Evolutionary conservation across 2,329 filamentous ascomycete genomes (phyloP), one percentile per base, ranked within the genome.

Genomic region (Pestalotiopsis fici): DNA sequence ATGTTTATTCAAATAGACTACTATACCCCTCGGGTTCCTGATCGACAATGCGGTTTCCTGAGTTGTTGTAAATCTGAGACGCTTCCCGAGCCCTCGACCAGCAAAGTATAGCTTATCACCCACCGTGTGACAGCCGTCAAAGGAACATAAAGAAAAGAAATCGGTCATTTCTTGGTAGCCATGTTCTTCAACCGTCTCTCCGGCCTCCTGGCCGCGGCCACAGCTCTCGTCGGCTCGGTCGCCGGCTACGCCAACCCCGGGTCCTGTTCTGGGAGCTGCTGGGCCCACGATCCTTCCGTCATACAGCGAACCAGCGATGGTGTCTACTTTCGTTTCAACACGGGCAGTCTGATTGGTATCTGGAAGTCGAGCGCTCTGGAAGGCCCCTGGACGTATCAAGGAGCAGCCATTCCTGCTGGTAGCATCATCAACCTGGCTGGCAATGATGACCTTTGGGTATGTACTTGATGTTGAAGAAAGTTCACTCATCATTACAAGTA

Each of bases 321-420:
- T 59, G 78, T 72, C 23, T 83, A 81, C 71, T 83, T 82, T 73
- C 76, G 81, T 64, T 83, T 83, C 75, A 78, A 76, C 35, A 83
- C 82, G 6, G 79, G 79, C 27, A 77, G 76, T 70, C 75, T 74
- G 57, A 82, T 83, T 69, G 77, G 77, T 59, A 80, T 83, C 65
- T 77, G 77, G 65, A 81, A 78, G 23, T 74, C 81, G 1, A 69
- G 73, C n/a, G 73, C 74, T 12, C 66, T 83, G 59, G 73, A 71
- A 4, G 82, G 82, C 1, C 80, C 81, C 6, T 85, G 83, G 83
- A 80, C 77, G 0, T 79, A 79, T 69, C 70, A 76, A 25, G 83
- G 83, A 23, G 74, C 78, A n/a, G 82, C 77, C 3, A 66, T 84
- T 28, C 77, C 80, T 1, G 47, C 61, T 21, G 79, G 78, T 3